Conservation (phyloP, 2,329 filamentous ascomycete species). For the Aurifilum marmelostoma region DNA sequence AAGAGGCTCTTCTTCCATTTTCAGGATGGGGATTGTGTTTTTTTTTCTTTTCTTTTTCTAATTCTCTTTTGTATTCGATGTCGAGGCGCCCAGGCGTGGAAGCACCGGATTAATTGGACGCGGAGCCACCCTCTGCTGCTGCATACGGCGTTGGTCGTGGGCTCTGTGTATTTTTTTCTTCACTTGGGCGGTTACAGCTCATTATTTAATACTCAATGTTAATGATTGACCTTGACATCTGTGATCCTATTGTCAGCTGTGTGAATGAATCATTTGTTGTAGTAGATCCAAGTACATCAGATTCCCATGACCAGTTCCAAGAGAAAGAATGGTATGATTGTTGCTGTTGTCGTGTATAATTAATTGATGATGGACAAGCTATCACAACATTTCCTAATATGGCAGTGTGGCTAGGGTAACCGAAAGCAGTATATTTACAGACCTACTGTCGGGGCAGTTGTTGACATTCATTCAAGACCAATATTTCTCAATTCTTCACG, state of each 20-base stretch:
- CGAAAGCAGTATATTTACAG: too few relatives aligned
- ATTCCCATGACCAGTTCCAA: too few relatives aligned
- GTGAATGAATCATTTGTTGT: too few relatives aligned
- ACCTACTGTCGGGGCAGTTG: too few relatives aligned
- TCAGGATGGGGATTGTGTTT: neutral
- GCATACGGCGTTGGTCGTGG: neutral
- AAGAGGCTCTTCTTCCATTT: too few relatives aligned
- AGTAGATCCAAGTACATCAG: too few relatives aligned
- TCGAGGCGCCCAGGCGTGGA: neutral
- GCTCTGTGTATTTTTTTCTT: neutral
- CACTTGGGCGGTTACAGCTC: neutral
- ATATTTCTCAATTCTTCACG: neutral
- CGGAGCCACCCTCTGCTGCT: neutral
- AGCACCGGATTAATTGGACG: constrained; percentile 1
- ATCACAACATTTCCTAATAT: too few relatives aligned
- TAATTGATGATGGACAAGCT: too few relatives aligned
- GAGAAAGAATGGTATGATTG: too few relatives aligned
- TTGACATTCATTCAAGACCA: too few relatives aligned
- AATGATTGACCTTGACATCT: neutral
- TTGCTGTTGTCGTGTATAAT: too few relatives aligned
- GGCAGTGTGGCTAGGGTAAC: too few relatives aligned
- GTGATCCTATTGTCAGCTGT: neutral
- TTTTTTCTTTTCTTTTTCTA: neutral
- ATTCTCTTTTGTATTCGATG: neutral
- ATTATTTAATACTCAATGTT: constrained; percentile 6